Evolutionary conservation across 352 stramenopile species (phyloP), one percentile per base, ranked within the genome.

Genomic region (Phytophthora europaea): DNA sequence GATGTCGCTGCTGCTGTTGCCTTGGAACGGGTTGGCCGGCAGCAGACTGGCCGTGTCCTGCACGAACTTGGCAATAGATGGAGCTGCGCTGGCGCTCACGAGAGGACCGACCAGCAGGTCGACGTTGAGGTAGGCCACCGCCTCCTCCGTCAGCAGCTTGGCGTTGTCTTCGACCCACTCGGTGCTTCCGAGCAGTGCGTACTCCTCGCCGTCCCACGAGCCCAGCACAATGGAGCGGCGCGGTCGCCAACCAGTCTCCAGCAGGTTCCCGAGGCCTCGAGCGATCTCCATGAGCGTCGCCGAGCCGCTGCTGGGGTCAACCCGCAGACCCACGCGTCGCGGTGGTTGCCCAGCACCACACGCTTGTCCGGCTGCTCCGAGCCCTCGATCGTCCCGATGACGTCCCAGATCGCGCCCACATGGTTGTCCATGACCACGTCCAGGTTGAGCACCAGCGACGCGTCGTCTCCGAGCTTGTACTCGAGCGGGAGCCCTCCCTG

Each of bases 161-260:
- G 73, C 73, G 47, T 75, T 64, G 34, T 87, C 73, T 57, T 96
- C 88, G 9, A 77, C 87, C 65, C 74, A 96, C 33, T 87, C 89
- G 3, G 89, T 96, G 31, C 80, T 92, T 10, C 89, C 89, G 4
- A 96, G 38, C 15, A 96, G 66, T 12, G 76, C 84, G 58, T 88
- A 88, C 66, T 95, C 89, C 61, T 96, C 89, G 23, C 85, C 88
- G 59, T 83, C 87, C 88, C 88, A 96, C 4, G 81, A 92, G 7
- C 72, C 75, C 3, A 96, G 60, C n/a, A 90, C 72, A 67, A 96
- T 88, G 4, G 85, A 86, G 4, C 88, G 83, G 2, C 73, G 69
- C 0, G 88, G 89, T 15, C 55, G 67, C 88, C 88, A 96, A 2
- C 85, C 80, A 10, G 36, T 54, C 23, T 75, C 54, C 9, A 93